Evolutionary conservation across 768 basidiomycete genomes (phyloP).

Genomic region (Trametopsis cervina): DNA sequence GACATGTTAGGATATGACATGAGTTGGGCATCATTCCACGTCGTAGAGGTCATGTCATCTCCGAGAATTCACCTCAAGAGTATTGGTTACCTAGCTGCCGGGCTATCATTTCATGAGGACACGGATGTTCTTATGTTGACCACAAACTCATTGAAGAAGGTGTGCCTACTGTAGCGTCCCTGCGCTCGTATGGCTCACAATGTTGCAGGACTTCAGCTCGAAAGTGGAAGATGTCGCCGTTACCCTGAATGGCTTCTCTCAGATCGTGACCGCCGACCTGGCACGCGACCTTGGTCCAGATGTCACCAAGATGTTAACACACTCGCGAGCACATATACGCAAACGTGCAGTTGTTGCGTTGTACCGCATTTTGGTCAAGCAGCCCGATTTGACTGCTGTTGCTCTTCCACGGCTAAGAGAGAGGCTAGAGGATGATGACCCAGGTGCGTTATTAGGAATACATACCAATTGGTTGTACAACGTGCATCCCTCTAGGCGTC

Average conservation of each 20-base stretch:
- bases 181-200: slow-evolving; percentile 14
- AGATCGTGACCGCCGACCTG: slow-evolving; percentile 80
- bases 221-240: slow-evolving; percentile 68
- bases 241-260: slow-evolving; percentile 75
- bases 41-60: slow-evolving; percentile 98
- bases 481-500: slow-evolving; percentile 51
- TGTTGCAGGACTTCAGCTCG: slow-evolving; percentile 70
- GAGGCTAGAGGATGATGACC: slow-evolving; percentile 72
- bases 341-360: slow-evolving; percentile 85
- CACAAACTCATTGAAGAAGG: slow-evolving; percentile 93
- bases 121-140: slow-evolving; percentile 98
- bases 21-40: slow-evolving; percentile 94
- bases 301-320: slow-evolving; percentile 78
- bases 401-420: slow-evolving; percentile 69
- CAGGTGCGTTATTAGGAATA: slow-evolving; percentile 35
- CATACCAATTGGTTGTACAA: background rate
- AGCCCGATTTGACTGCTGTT: slow-evolving; percentile 69
- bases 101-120: slow-evolving; percentile 85
- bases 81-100: slow-evolving; percentile 91
- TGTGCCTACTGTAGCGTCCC: slow-evolving; percentile 25
- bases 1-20: slow-evolving; percentile 97
- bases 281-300: slow-evolving; percentile 89
- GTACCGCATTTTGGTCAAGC: slow-evolving; percentile 73
- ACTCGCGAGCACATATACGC: slow-evolving; percentile 82
- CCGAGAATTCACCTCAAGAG: slow-evolving; percentile 86